A percentile compares a stretch with the other conserved stretches of the same genome.
phyloP scores from a whole-genome alignment of 306 rosid species.

The Hippophae gyantsensis region DNA sequence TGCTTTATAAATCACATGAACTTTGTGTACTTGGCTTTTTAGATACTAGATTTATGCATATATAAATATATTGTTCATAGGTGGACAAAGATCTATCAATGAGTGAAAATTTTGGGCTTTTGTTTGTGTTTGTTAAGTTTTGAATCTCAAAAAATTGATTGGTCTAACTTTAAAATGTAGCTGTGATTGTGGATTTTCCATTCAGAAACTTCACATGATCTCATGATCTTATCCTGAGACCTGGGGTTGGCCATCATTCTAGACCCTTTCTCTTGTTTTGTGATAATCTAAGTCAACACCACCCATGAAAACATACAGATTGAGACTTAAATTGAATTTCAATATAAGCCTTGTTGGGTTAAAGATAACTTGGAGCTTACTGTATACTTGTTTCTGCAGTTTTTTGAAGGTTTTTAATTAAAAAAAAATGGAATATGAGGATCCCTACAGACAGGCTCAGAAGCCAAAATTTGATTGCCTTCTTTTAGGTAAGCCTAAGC shows the following conservation, averaged over 20 bases:
- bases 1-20: constrained; percentile 21
- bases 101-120: constrained; percentile 9
- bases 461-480: constrained; percentile 22
- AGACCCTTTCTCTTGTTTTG: constrained; percentile 17
- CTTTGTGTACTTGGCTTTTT: constrained; percentile 14
- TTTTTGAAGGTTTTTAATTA: background rate
- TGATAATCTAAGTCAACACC: constrained; percentile 34
- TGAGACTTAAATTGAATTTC: constrained; percentile 20
- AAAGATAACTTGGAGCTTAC: constrained; percentile 18
- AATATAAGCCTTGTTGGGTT: constrained; percentile 28
- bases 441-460: constrained; percentile 4
- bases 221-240: constrained; percentile 24
- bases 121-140: constrained; percentile 9
- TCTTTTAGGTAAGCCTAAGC: constrained; percentile 14
- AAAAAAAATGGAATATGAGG: constrained; percentile 8
- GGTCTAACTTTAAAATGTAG: constrained; percentile 25
- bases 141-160: constrained; percentile 11
- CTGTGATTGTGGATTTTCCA: constrained; percentile 34
- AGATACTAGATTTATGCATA: constrained; percentile 7
- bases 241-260: constrained; percentile 19
- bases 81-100: constrained; percentile 13
- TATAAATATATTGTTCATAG: background rate
- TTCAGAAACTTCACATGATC: constrained; percentile 28
- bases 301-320: constrained; percentile 19
- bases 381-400: background rate